Base-by-base conservation (phyloP, 345 rosid species). In the Hirschfeldia incana region DNA sequence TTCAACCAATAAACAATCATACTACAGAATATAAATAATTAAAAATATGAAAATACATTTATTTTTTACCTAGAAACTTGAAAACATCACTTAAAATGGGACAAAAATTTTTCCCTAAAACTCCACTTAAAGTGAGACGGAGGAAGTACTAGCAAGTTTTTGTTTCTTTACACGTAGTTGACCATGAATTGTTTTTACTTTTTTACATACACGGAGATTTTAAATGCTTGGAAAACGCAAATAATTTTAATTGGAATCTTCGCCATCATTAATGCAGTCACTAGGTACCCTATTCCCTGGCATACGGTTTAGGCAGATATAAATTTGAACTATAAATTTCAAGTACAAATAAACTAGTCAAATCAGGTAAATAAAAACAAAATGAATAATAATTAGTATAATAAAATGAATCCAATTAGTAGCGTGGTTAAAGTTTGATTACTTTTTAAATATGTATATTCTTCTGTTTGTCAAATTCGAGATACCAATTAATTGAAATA, bases 141-240 rank as follows among this genome's bases (percentile, higher is more conserved):
- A 21, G 21, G 21, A 21, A 21, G 21, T 21, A 21, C 21, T 21
- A 62, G 65, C n/a, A 2, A 12, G 10, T 62, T 29, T 5, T 62
- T 30, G 2, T 53, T 69, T 12, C 37, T 39, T 76, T 53, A 37
- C 16, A 28, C 29, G 60, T 53, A 64, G 76, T 65, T 77, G 81
- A 78, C 76, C 59, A 39, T 57, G 5, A 65, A 55, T 55, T 64
- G 9, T 62, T 77, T 16, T n/a, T 29, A 29, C 32, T 2, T 36
- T 36, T 36, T 39, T 3, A 16, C 8, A 65, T 63, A 29, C 16
- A 70, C 27, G 26, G 62, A 70, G 44, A n/a, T 9, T 75, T 36
- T 37, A 29, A 69, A 39, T 39, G 17, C 15, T 49, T 49, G 55
- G 55, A 13, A 0, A 49, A 49, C 55, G 55, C 7, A 49, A 49